Evolutionary conservation across 2,329 filamentous ascomycete genomes (phyloP), one percentile per base, ranked within the genome.

Genomic region (Aspergillus luchuensis): DNA sequence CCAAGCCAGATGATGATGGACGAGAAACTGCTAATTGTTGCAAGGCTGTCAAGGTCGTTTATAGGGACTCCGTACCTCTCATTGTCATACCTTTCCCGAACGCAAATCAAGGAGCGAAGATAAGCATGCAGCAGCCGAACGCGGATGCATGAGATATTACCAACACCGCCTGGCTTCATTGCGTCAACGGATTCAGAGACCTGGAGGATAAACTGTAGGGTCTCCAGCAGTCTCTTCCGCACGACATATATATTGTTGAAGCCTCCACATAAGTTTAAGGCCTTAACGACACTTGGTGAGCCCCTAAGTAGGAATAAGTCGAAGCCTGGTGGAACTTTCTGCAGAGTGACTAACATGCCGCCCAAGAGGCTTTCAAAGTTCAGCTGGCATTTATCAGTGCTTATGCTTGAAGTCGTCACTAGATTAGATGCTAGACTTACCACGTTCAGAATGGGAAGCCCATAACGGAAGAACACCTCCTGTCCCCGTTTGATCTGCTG

Each of bases 401-500:
- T 10, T 3, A 48, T 23, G 60, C 54, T 56, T 23, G 50, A 23
- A 28, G 2, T 19, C 15, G 7, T 17, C 55, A 15, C n/a, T 10
- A 28, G 7, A 28, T 28, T 28, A 28, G 25, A 28, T n/a, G 4
- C 28, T 23, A 13, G 8, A 70, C 73, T 65, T 39, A 74, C 73
- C 23, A 67, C 86, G 7, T 87, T 89, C 19, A 92, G 74, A 21
- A 84, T 84, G 0, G 89, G 85, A 0, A 86, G 87, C 17, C 86
- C 89, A 73, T 92, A 93, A 38, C 90, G 85, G 73, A 91, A 92
- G 69, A 92, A 91, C 0, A 92, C 85, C 66, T 90, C 85, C 71
- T 94, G 90, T 0, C 90, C 91, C 68, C 90, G 81, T 61, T 83
- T 80, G 58, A 94, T 88, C 70, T 92, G 89, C 2, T 84, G 83